Evolutionary conservation across 345 rosid species (phyloP).

Genomic region (Aquilaria sinensis): DNA sequence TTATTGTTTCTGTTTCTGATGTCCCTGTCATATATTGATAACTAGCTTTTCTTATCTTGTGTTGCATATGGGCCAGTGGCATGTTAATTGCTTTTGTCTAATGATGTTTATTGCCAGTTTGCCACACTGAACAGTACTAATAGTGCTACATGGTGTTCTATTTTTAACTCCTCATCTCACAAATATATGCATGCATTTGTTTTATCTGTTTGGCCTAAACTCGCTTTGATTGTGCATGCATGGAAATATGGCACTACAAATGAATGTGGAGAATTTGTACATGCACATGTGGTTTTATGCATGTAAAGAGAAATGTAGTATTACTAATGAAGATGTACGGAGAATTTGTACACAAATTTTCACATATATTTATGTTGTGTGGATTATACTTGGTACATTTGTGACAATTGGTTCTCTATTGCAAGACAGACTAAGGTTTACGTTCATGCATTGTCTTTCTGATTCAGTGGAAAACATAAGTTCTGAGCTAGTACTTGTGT

Average conservation of each 20-base stretch:
- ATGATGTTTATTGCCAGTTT: background rate
- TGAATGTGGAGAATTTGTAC: too few species aligned
- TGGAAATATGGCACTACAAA: too few species aligned
- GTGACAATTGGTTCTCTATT: background rate
- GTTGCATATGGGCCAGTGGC: background rate
- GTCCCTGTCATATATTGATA: background rate
- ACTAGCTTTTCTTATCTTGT: background rate
- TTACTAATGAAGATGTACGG: background rate
- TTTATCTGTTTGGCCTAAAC: too few species aligned
- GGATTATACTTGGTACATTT: background rate
- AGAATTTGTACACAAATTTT: background rate
- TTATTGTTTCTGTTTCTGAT: background rate
- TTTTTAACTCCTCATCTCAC: too few species aligned
- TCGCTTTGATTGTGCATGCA: too few species aligned
- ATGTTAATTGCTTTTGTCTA: background rate
- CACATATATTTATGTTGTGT: background rate
- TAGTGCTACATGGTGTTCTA: background rate
- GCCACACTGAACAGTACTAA: background rate
- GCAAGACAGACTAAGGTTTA: background rate
- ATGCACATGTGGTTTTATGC: too few species aligned
- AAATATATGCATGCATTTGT: too few species aligned
- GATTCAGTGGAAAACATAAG: background rate
- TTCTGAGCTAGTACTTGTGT: slow-evolving; percentile 1
- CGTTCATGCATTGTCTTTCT: background rate
- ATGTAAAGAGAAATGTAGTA: too few species aligned